Evolutionary conservation across 2,329 filamentous ascomycete species (phyloP), one percentile per base, ranked within the genome.

Genomic region (Fusarium multiceps): DNA sequence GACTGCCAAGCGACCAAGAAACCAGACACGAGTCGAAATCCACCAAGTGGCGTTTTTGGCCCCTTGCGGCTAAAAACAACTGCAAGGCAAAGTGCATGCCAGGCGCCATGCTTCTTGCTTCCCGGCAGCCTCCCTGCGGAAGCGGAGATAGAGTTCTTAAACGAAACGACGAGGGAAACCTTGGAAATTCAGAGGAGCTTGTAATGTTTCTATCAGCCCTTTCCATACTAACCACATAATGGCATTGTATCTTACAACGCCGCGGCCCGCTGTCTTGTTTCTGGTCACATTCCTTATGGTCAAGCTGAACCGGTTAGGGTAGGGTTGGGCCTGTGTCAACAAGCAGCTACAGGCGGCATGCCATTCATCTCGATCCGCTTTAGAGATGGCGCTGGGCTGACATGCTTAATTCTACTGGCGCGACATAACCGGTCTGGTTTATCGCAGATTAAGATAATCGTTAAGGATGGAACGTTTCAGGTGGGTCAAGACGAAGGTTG

Each of bases 71-170:
- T 34, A 7, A 23, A 4, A 18, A 7, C 2, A 7, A 41, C 54
- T 43, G 13, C 27, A 69, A 43, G 50, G 40, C 9, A 21, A 2
- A 7, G n/a, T 45, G n/a, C 25, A 40, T 66, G 18, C 56, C 55
- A 41, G 25, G 18, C 40, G 13, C 25, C n/a, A 40, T 62, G 18
- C 53, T 42, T 45, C 34, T 27, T 43, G 13, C 30, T 40, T 51
- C 21, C 49, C 53, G 8, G 11, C 30, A n/a, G 7, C n/a, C 16
- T 37, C 13, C 28, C 10, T 30, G 7, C 7, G 8, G 41, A 7
- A 27, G 4, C 34, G 34, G 34, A 37, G 34, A 11, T 37, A 37
- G 18, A 37, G 18, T 37, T 37, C 6, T 37, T 37, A 4, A n/a
- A 37, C 34, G 34, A 20, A 41, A 12, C 16, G 20, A 42, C 4